Conservation (phyloP, 176 grass and related monocot species). For the Musa schizocarpa region DNA sequence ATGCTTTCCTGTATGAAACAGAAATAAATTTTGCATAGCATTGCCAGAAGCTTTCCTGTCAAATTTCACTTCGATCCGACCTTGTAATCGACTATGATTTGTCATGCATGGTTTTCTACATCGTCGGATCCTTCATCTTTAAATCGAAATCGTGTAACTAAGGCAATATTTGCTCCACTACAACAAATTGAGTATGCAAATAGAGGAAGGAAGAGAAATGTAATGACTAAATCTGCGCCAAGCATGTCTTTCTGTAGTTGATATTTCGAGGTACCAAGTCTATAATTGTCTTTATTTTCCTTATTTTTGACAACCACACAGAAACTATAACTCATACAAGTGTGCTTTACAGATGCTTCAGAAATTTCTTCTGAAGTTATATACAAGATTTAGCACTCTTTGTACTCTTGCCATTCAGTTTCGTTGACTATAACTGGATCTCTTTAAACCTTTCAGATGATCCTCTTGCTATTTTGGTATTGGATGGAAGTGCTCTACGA, state of each 20-base stretch:
- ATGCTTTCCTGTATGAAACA: not conserved
- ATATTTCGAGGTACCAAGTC: not conserved
- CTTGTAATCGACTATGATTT: not conserved
- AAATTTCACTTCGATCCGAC: not conserved
- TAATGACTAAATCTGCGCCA: not conserved
- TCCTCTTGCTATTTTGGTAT: conserved; percentile 7
- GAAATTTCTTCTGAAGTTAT: not conserved
- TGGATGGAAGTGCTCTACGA: conserved; percentile 11
- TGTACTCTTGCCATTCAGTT: not conserved
- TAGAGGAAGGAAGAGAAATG: not conserved
- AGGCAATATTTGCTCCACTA: not conserved
- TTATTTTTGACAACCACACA: not conserved
- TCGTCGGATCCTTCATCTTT: not conserved
- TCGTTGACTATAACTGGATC: not conserved
- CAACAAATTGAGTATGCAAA: not conserved
- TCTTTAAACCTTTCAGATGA: conserved; percentile 1
- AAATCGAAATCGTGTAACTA: not conserved
- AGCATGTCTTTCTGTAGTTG: not conserved
- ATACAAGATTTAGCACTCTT: not conserved
- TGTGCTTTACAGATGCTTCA: not conserved
- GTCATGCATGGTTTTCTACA: not conserved
- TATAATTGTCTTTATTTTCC: not conserved
- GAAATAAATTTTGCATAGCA: not conserved
- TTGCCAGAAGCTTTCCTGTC: not conserved
- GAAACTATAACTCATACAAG: not conserved